phyloP scores from a whole-genome alignment of 306 rosid genomes.

The Vigna radiata region DNA sequence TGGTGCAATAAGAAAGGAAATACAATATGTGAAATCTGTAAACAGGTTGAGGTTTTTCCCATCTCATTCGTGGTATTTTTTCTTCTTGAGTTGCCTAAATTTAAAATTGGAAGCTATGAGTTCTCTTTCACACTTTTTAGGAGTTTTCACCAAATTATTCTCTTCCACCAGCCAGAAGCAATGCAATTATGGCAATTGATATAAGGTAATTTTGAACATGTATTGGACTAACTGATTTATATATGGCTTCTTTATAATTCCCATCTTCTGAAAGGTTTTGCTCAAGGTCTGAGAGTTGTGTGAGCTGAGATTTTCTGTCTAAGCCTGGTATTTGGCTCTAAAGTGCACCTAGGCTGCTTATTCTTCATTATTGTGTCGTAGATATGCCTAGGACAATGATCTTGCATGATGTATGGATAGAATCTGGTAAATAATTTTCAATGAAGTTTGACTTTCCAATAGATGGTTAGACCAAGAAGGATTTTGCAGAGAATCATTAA shows the following conservation, averaged over 20 bases:
- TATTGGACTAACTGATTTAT: constrained; percentile 6
- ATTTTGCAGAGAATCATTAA: no score
- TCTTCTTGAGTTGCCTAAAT: not conserved
- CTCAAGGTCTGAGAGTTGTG: constrained; percentile 3
- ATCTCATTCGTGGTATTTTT: not conserved
- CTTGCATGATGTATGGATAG: no score
- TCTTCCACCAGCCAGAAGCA: constrained; percentile 47
- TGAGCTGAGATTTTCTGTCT: not conserved
- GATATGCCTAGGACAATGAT: no score
- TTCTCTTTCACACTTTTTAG: constrained; percentile 37
- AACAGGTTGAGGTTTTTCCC: constrained; percentile 41
- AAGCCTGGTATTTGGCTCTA: no score
- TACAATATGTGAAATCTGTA: constrained; percentile 52
- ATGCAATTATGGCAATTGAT: constrained; percentile 48
- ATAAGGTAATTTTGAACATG: constrained; percentile 43
- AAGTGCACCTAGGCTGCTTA: no score
- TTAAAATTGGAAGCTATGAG: not conserved
- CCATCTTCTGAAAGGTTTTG: not conserved
- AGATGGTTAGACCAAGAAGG: no score
- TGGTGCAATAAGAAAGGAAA: constrained; percentile 56
- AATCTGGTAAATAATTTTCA: no score
- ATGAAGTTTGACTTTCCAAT: no score
- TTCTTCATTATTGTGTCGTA: no score
- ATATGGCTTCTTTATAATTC: not conserved
- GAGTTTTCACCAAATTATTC: constrained; percentile 54